Evolutionary conservation across 169 alveolate genomes (phyloP).

Genomic region (Plasmodium chabaudi): DNA sequence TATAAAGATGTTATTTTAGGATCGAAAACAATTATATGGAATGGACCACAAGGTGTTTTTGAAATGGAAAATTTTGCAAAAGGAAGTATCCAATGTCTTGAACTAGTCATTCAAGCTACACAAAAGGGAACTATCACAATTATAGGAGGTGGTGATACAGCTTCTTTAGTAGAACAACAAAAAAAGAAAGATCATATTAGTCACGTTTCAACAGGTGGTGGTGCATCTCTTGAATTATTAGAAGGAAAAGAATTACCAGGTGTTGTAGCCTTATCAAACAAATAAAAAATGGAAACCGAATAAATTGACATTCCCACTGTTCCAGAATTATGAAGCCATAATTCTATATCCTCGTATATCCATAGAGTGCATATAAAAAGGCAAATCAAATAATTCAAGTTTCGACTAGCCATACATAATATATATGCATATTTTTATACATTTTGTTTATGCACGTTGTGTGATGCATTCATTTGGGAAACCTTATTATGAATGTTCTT

Average conservation of each 20-base stretch:
- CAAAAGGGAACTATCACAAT: constrained; percentile 93
- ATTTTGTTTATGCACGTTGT: too few relatives aligned
- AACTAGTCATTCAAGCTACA: constrained; percentile 94
- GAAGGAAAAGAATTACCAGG: constrained; percentile 99
- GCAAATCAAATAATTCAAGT: too few relatives aligned
- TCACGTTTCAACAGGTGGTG: constrained; percentile 99
- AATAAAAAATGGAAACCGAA: background rate
- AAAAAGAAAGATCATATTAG: constrained; percentile 91
- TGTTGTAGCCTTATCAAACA: constrained; percentile 90
- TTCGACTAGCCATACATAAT: too few relatives aligned
- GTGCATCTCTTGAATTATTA: constrained; percentile 97
- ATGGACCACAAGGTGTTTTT: constrained; percentile 98
- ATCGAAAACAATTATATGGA: constrained; percentile 95
- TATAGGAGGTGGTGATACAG: constrained; percentile 98
- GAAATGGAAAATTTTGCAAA: constrained; percentile 93
- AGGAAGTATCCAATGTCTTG: constrained; percentile 92
- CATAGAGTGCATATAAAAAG: background rate
- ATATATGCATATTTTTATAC: too few relatives aligned
- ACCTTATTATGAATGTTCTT: too few relatives aligned
- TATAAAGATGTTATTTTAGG: constrained; percentile 86
- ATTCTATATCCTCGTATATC: background rate
- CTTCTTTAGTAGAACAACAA: constrained; percentile 91
- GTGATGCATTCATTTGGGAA: too few relatives aligned
- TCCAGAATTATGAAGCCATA: background rate
- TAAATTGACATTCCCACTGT: too few relatives aligned